phyloP scores from a whole-genome alignment of 495 filamentous ascomycete genomes.

The Tirmania nivea region DNA sequence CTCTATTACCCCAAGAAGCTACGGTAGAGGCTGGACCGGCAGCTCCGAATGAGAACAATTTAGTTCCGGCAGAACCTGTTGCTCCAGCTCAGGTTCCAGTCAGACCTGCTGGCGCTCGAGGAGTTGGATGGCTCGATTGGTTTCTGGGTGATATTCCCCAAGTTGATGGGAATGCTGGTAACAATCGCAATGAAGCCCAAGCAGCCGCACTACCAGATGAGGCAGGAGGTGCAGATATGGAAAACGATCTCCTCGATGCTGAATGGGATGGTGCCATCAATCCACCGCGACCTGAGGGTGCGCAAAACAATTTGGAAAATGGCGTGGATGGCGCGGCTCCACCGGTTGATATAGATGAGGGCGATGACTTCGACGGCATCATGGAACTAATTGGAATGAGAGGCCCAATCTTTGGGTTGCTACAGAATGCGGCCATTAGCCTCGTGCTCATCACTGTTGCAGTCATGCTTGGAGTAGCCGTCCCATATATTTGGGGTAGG shows the following conservation, averaged over 20 bases:
- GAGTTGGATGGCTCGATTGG: conserved; percentile 11
- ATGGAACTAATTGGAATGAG: conserved; percentile 94
- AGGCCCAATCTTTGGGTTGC: conserved; percentile 65
- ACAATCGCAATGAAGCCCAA: not conserved
- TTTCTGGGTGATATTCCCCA: conserved; percentile 6
- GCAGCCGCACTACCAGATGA: not conserved
- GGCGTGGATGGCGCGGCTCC: conserved; percentile 25
- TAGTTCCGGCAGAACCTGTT: too few relatives aligned
- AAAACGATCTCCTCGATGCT: conserved; percentile 11
- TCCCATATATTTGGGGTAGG: conserved; percentile 81
- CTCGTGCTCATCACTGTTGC: conserved; percentile 73
- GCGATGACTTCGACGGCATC: conserved; percentile 93
- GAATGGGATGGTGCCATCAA: conserved; percentile 6
- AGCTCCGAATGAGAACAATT: too few relatives aligned
- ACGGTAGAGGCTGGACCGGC: too few relatives aligned
- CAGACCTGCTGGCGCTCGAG: too few relatives aligned
- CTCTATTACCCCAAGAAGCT: too few relatives aligned
- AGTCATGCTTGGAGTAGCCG: conserved; percentile 60
- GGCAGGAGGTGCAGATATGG: conserved; percentile 7
- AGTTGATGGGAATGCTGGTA: not conserved
- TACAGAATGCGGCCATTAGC: conserved; percentile 89
- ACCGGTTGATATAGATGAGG: conserved; percentile 39
- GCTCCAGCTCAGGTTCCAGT: too few relatives aligned
- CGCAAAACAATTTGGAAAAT: conserved; percentile 17
- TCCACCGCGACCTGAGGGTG: not conserved